phyloP scores from a whole-genome alignment of 176 grass and related monocot genomes.

The Aegilops tauschii region DNA sequence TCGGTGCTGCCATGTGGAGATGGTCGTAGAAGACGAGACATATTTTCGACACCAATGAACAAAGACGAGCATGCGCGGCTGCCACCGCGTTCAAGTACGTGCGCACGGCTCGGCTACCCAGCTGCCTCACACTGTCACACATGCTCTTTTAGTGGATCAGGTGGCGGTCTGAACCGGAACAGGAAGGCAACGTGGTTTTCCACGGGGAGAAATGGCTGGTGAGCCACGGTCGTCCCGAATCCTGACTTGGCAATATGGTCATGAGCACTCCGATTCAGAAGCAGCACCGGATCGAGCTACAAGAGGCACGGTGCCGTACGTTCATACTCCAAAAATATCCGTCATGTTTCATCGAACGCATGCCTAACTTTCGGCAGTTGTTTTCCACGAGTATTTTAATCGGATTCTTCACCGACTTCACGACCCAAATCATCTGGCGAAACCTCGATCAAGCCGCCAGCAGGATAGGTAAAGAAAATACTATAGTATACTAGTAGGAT shows the following conservation, averaged over 20 bases:
- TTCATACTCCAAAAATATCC: not conserved
- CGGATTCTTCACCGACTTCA: not conserved
- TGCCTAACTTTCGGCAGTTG: not conserved
- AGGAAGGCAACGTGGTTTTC: not conserved
- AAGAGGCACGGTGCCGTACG: not conserved
- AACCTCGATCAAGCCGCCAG: not conserved
- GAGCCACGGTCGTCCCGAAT: not conserved
- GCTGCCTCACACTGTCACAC: too few species aligned
- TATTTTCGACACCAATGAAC: too few species aligned
- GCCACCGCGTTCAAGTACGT: not conserved
- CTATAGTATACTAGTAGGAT: not conserved
- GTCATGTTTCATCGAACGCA: not conserved
- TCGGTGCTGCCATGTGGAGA: too few species aligned
- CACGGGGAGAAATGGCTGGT: not conserved
- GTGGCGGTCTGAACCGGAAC: not conserved
- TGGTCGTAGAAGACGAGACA: too few species aligned
- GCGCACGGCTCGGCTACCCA: not conserved
- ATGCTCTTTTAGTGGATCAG: not conserved
- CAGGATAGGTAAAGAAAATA: not conserved
- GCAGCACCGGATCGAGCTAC: not conserved
- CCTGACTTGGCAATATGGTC: not conserved
- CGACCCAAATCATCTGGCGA: slow-evolving; percentile 18
- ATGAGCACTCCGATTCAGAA: not conserved
- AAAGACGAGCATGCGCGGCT: not conserved
- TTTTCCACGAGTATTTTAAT: not conserved